Percentiles rank a stretch among this genome's conserved stretches.
These are phyloP conservation scores for Fusarium sp. DNA, from an alignment of 2,329 filamentous ascomycete genomes.

Conservation along the genomic window DNA sequence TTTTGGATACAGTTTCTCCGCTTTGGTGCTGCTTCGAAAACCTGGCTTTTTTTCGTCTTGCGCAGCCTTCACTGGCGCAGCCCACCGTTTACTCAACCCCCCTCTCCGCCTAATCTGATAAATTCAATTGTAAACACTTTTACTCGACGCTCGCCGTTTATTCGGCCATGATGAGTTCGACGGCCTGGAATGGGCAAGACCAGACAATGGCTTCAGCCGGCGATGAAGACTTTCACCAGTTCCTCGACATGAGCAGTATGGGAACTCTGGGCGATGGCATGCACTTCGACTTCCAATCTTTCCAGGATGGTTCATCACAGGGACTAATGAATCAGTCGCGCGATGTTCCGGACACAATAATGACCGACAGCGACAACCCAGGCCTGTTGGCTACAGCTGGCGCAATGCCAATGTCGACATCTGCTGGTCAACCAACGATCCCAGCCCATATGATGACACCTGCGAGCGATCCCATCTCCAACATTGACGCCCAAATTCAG, in stretches of 20 bases:
- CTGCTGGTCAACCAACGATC: slow-evolving; percentile 58
- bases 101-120: slow-evolving; percentile 21
- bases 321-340: slow-evolving; percentile 47
- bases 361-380: slow-evolving; percentile 49
- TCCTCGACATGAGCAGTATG: slow-evolving; percentile 70
- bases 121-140: slow-evolving; percentile 17
- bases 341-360: slow-evolving; percentile 51
- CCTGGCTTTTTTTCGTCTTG: slow-evolving; percentile 4
- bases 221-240: slow-evolving; percentile 73
- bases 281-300: slow-evolving; percentile 70
- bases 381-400: slow-evolving; percentile 47
- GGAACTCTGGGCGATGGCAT: slow-evolving; percentile 63
- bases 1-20: slow-evolving; percentile 6
- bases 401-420: slow-evolving; percentile 59
- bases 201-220: slow-evolving; percentile 61
- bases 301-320: slow-evolving; percentile 55
- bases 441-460: slow-evolving; percentile 58
- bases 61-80: slow-evolving; percentile 19
- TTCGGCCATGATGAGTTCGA: slow-evolving; percentile 62
- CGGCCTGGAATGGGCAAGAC: slow-evolving; percentile 67
- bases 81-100: slow-evolving; percentile 14
- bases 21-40: slow-evolving; percentile 28
- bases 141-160: slow-evolving; percentile 28
- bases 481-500: slow-evolving; percentile 74
- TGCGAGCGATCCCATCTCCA: slow-evolving; percentile 64